Percentiles rank a stretch among this genome's conserved stretches.
phyloP scores from a whole-genome alignment of 331 rosid species.

The Acacia pycnantha region DNA sequence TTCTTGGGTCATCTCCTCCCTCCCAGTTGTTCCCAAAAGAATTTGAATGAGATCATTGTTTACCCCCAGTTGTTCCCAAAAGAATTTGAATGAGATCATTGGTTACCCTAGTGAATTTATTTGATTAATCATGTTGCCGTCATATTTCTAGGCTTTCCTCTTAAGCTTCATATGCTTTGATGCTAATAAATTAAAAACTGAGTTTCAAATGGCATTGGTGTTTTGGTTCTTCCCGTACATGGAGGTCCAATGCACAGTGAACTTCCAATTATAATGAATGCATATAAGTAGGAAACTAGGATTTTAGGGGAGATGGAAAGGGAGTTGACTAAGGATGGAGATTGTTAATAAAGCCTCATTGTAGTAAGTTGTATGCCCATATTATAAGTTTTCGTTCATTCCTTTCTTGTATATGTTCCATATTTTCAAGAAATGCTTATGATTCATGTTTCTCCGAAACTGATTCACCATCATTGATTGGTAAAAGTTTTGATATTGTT shows the following conservation, averaged over 20 bases:
- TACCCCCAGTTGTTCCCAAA: neutral
- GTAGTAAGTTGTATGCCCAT: neutral
- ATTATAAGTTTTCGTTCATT: neutral
- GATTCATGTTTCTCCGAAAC: neutral
- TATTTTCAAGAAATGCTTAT: neutral
- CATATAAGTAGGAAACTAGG: neutral
- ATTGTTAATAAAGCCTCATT: neutral
- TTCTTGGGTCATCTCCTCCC: neutral
- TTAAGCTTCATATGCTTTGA: neutral
- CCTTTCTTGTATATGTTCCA: neutral
- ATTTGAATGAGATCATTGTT: neutral
- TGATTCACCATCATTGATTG: neutral
- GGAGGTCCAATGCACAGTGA: slow-evolving; percentile 1
- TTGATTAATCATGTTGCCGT: neutral
- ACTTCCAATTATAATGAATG: slow-evolving; percentile 6
- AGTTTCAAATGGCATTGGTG: neutral
- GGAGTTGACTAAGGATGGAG: neutral
- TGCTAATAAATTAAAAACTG: slow-evolving; percentile 18
- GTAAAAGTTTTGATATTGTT: neutral
- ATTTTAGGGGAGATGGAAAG: neutral
- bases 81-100: too few relatives aligned
- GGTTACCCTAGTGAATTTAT: neutral
- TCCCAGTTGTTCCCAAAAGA: neutral
- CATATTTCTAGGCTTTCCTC: neutral
- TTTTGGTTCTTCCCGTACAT: slow-evolving; percentile 10